Evolutionary conservation across 2,329 filamentous ascomycete genomes (phyloP), one percentile per base, ranked within the genome.

Genomic region (Pseudodiploospora longispora): DNA sequence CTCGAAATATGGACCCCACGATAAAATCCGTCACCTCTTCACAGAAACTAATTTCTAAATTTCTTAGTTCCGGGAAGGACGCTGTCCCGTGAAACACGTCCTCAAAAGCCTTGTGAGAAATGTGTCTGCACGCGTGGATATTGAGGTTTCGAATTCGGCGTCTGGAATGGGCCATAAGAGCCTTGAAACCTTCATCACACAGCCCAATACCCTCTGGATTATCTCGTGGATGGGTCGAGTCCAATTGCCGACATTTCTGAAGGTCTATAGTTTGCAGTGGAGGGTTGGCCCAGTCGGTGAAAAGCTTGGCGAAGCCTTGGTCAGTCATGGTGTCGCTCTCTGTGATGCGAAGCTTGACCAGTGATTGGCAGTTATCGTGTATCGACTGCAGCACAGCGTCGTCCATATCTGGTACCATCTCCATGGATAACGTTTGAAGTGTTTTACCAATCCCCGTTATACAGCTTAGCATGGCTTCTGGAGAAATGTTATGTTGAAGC

Each of bases 141-240:
- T 94, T 86, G 31, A 97, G 69, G 35, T 75, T 69, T 47, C 74
- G 72, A 2, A 97, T 64, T 8, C 66, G 70, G 1, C 66, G 59
- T 4, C 87, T 86, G 0, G 89, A 95, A 59, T 96, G 91, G 1
- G 70, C 67, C 87, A 96, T 95, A 36, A 96, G 66, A 0, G 87
- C 86, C 51, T 75, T 70, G 66, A 97, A 91, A 0, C 85, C 89
- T 5, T 75, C 65, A 1, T 81, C 83, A 42, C 83, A 87, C 30
- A 96, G 72, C 2, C 90, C 91, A 37, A 91, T 67, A 27, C 75
- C 72, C 44, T 80, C 67, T 0, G 78, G 74, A 38, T 82, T 82
- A 4, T 81, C 78, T 27, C 82, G 75, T 0, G 87, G 83, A 28
- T 77, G 76, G 40, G 71, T 67, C 47, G 87, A 79, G 59, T 95